Base-by-base conservation (phyloP, 768 basidiomycete genomes). In the Megacollybia marginata region DNA sequence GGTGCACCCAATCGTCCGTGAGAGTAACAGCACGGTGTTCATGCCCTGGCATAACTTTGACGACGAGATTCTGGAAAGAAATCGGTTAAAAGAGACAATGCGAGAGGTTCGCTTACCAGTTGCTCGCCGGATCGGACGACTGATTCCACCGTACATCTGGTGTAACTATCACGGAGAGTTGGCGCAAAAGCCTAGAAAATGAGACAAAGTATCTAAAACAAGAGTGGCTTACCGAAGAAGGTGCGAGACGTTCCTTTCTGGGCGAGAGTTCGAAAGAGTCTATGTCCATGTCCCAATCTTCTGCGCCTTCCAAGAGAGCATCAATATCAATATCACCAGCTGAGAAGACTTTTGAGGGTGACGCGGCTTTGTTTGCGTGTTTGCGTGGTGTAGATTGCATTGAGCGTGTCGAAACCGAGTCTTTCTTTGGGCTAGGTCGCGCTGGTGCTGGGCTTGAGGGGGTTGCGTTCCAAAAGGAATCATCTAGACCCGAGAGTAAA, bases 1-100 rank as follows among this genome's bases (percentile, higher is more conserved):
- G 76, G 18, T 75, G 66, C 6, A 74, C 69, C 92, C 92, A 96
- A 54, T 93, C 88, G 51, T 92, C 88, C 32, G 68, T 73, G 2
- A 97, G 72, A 44, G 79, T 67, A 6, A 94, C 77, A 12, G 63
- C 65, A 11, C 79, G 69, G 28, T 49, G 52, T 34, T 71, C 74
- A 31, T 65, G 67, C 9, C 54, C 59, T 28, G 64, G 60, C 11
- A 74, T 67, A 1, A 76, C 59, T 42, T 66, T 69, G 5, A 85
- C 80, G 3, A 65, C 62, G 51, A 92, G 55, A 42, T 72, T 65
- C 82, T 87, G 48, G 54, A 45, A 42, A 33, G 47, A 44, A 51
- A 28, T 28, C 23, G 42, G 32, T 47, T 34, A 49, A 35, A 32
- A 16, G 38, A 40, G 38, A 3, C 38, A 40, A 13, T 40, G 8